Evolutionary conservation across 169 alveolate species (phyloP).

Genomic region (Eimeria necatrix): DNA sequence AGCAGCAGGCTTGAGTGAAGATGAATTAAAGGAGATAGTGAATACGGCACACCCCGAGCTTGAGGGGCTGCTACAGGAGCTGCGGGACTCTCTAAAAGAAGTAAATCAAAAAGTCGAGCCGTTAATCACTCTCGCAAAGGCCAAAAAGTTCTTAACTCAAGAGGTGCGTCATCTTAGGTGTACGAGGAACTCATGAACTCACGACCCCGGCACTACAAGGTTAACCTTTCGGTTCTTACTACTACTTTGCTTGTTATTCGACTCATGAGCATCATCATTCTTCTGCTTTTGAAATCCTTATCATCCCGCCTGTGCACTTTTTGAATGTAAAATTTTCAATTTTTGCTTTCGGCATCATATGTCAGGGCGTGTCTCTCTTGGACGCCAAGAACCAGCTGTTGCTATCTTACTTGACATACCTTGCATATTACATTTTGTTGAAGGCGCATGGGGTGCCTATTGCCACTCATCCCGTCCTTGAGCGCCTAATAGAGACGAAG

Average conservation of each 20-base stretch:
- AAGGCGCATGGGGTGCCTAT: constrained; percentile 86
- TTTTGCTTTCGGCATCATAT: background rate
- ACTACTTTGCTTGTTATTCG: too few species aligned
- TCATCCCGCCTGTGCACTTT: too few species aligned
- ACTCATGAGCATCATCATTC: too few species aligned
- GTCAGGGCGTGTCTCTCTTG: constrained; percentile 86
- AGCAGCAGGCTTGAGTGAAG: constrained; percentile 33
- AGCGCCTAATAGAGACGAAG: constrained; percentile 85
- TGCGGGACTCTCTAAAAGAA: constrained; percentile 79
- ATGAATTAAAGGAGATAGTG: constrained; percentile 55
- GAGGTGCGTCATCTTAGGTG: constrained; percentile 78
- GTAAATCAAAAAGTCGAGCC: constrained; percentile 84
- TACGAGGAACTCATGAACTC: background rate
- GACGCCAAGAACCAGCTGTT: constrained; percentile 86
- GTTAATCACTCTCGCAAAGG: constrained; percentile 78
- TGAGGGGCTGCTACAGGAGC: constrained; percentile 84
- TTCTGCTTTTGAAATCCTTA: too few species aligned
- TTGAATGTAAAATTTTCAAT: background rate
- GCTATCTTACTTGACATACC: constrained; percentile 85
- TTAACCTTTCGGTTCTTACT: background rate
- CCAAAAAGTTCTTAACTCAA: constrained; percentile 82
- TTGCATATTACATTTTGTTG: constrained; percentile 86
- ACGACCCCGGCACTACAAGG: background rate
- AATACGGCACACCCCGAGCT: constrained; percentile 82
- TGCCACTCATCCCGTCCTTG: constrained; percentile 87